A percentile compares a stretch with the other conserved stretches of the same genome.
These are phyloP conservation scores for Thalassiosira hispida DNA, from an alignment of 352 stramenopile species.

Conservation along the genomic window DNA sequence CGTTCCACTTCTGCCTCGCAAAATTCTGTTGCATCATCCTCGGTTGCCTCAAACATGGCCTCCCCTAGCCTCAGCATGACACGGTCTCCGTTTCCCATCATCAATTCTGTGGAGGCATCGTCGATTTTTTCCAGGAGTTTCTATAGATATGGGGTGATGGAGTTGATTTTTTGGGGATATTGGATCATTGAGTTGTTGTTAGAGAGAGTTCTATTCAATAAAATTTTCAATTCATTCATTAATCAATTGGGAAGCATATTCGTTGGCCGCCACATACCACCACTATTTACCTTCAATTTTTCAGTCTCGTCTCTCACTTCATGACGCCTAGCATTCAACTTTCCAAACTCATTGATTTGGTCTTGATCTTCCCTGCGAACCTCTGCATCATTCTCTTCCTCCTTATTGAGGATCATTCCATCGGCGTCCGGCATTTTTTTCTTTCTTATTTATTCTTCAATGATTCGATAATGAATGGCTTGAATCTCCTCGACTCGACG, in stretches of 20 bases:
- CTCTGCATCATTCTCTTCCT: slow-evolving; percentile 86
- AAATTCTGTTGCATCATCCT: slow-evolving; percentile 94
- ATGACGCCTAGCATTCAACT: slow-evolving; percentile 93
- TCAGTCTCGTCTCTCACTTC: slow-evolving; percentile 92
- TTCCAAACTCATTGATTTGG: slow-evolving; percentile 97
- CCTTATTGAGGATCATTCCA: slow-evolving; percentile 64
- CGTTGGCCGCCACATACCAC: no score
- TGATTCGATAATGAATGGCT: background rate
- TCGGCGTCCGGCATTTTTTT: slow-evolving; percentile 44
- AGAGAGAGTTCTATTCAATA: no score
- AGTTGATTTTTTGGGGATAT: background rate
- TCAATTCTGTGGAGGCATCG: slow-evolving; percentile 96
- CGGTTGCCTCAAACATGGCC: slow-evolving; percentile 92
- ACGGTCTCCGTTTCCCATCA: slow-evolving; percentile 88
- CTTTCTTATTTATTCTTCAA: background rate
- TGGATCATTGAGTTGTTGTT: no score
- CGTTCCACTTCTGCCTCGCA: slow-evolving; percentile 91
- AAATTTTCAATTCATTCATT: no score
- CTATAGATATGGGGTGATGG: slow-evolving; percentile 50
- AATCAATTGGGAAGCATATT: no score
- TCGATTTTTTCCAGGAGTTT: slow-evolving; percentile 95
- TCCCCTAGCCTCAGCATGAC: slow-evolving; percentile 91
- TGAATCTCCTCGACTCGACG: background rate
- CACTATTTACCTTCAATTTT: slow-evolving; percentile 91
- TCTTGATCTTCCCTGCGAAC: slow-evolving; percentile 96